Evolutionary conservation across 2,329 filamentous ascomycete genomes (phyloP).

Genomic region (Talaromyces sp.): DNA sequence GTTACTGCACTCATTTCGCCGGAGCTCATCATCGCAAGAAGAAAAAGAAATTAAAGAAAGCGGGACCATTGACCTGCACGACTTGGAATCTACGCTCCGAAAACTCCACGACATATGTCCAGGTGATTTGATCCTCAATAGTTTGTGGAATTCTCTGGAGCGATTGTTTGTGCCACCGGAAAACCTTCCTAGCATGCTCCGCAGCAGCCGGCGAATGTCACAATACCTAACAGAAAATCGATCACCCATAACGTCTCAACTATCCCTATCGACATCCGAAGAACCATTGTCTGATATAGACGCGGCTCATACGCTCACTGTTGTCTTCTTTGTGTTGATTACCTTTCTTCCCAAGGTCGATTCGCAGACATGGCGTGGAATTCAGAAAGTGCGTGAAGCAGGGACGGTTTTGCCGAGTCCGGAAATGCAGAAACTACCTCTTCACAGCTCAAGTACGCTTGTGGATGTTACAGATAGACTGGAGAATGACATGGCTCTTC

Average conservation of each 20-base stretch:
- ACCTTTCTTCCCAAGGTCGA: conserved; percentile 33
- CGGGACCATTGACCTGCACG: conserved; percentile 22
- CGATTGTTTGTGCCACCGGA: conserved; percentile 34
- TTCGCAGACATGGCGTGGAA: conserved; percentile 28
- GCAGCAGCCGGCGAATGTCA: conserved; percentile 20
- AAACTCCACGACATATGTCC: conserved; percentile 33
- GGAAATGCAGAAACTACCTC: conserved; percentile 28
- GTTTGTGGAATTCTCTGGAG: conserved; percentile 36
- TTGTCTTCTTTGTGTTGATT: conserved; percentile 32
- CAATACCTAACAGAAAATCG: conserved; percentile 22
- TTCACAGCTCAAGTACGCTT: conserved; percentile 22
- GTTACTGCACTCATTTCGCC: conserved; percentile 36
- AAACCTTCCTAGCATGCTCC: conserved; percentile 21
- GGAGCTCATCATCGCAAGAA: conserved; percentile 9
- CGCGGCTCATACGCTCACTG: conserved; percentile 33
- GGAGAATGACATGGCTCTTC: conserved; percentile 47
- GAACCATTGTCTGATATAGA: conserved; percentile 32
- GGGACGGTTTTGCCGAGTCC: conserved; percentile 33
- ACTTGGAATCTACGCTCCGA: conserved; percentile 28
- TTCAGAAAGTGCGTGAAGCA: conserved; percentile 38
- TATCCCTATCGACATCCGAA: conserved; percentile 10
- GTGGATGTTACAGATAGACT: conserved; percentile 38
- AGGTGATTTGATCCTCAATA: conserved; percentile 36
- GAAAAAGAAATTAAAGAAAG: conserved; percentile 1
- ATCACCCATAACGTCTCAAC: not conserved